A percentile compares a stretch with the other conserved stretches of the same genome.
Evolutionary conservation across 768 basidiomycete genomes (phyloP).

Genomic region (button mushroom (Agaricus bisporus)): DNA sequence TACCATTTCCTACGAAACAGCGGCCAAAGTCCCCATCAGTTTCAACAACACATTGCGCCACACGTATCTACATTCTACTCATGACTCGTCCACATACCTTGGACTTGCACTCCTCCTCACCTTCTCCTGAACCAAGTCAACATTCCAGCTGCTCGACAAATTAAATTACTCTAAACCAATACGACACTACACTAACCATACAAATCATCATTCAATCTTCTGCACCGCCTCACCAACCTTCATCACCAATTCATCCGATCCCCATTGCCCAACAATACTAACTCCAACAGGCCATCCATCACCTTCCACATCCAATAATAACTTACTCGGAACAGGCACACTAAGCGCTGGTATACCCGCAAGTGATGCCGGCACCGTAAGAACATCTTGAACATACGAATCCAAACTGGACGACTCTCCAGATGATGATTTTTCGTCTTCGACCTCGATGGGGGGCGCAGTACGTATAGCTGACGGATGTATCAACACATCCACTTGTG

Average conservation of each 20-base stretch:
- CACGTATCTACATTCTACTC: no score
- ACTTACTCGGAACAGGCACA: conserved; percentile 42
- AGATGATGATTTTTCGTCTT: not conserved
- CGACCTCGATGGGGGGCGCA: conserved; percentile 52
- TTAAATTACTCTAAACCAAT: no score
- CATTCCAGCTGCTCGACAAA: no score
- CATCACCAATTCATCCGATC: conserved; percentile 57
- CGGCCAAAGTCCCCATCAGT: no score
- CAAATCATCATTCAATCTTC: conserved; percentile 7
- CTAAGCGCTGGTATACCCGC: conserved; percentile 83
- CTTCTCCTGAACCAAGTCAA: no score
- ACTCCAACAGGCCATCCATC: conserved; percentile 82
- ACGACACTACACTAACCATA: not conserved
- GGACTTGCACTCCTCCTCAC: no score
- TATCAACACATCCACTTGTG: conserved; percentile 70
- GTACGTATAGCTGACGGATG: conserved; percentile 87
- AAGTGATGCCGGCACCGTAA: conserved; percentile 89
- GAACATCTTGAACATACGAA: conserved; percentile 83
- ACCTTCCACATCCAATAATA: conserved; percentile 29
- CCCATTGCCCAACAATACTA: conserved; percentile 87
- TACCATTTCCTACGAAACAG: no score
- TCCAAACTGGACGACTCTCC: conserved; percentile 25
- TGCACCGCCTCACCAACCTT: conserved; percentile 35
- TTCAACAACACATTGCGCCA: no score
- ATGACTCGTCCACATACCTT: no score